phyloP scores from a whole-genome alignment of 2,329 filamentous ascomycete species.

The Leptographium radiaticola region DNA sequence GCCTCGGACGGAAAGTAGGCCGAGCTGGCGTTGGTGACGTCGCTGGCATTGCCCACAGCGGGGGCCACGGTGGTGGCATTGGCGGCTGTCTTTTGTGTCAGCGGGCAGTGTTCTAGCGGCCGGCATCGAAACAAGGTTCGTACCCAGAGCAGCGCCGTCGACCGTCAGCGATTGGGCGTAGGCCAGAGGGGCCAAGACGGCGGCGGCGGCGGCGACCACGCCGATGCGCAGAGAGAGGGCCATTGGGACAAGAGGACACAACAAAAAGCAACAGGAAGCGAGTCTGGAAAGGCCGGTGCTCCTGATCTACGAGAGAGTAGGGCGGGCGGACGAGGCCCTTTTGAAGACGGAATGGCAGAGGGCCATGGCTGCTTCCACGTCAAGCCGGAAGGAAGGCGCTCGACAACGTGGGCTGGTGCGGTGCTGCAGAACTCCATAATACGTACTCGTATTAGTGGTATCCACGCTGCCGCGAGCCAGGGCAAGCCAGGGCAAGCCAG shows the following conservation, averaged over 20 bases:
- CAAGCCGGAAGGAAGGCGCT: no score
- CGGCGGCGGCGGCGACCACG: constrained; percentile 1
- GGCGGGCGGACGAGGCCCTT: no score
- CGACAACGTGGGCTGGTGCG: no score
- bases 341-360: no score
- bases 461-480: no score
- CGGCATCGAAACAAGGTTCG: neutral
- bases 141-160: constrained; percentile 6
- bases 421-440: no score
- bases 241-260: neutral
- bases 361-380: no score
- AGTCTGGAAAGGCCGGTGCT: no score
- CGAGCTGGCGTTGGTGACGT: constrained; percentile 1
- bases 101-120: neutral
- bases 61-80: constrained; percentile 8
- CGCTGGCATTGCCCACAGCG: constrained; percentile 3
- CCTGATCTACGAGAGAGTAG: no score
- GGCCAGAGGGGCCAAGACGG: constrained; percentile 5
- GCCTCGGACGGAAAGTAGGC: constrained; percentile 13
- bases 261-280: neutral
- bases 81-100: constrained; percentile 3
- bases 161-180: constrained; percentile 7
- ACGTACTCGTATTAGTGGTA: no score
- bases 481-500: no score
- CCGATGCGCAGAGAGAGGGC: constrained; percentile 1